phyloP scores from a whole-genome alignment of 2,329 filamentous ascomycete species.

The Penicillium sp. region DNA sequence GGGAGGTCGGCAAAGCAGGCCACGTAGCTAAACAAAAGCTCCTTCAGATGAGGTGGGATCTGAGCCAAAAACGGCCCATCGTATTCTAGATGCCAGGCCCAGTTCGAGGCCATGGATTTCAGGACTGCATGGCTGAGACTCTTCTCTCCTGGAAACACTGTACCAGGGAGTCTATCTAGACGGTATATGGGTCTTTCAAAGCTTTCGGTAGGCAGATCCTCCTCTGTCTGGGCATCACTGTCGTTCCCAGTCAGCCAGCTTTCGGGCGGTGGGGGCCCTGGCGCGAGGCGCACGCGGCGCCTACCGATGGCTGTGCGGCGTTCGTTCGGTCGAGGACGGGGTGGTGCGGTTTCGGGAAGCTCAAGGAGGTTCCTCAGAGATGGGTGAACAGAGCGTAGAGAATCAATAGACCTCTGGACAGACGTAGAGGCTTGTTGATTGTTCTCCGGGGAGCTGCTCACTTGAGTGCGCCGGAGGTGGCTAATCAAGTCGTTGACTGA shows the following conservation, averaged over 20 bases:
- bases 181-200: constrained; percentile 26
- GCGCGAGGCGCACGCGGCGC: constrained; percentile 33
- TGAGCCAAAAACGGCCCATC: constrained; percentile 52
- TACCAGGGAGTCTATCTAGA: constrained; percentile 39
- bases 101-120: constrained; percentile 52
- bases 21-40: constrained; percentile 54
- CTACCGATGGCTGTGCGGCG: constrained; percentile 31
- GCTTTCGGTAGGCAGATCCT: constrained; percentile 5
- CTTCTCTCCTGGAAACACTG: constrained; percentile 31
- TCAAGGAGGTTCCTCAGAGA: constrained; percentile 43
- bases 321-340: constrained; percentile 37
- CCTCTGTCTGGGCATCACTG: constrained; percentile 1
- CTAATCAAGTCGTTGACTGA: constrained; percentile 47
- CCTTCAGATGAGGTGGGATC: constrained; percentile 49
- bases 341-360: constrained; percentile 41
- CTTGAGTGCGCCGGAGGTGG: constrained; percentile 44
- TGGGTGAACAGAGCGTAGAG: constrained; percentile 42
- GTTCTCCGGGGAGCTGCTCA: constrained; percentile 21
- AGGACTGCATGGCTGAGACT: constrained; percentile 50
- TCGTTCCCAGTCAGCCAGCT: constrained; percentile 40
- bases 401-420: constrained; percentile 16
- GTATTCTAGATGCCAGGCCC: constrained; percentile 54
- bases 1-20: constrained; percentile 45
- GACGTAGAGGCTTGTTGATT: constrained; percentile 7
- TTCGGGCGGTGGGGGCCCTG: constrained; percentile 44